phyloP scores from a whole-genome alignment of 805 yeast genomes.

The Myxozyma mucilagina region DNA sequence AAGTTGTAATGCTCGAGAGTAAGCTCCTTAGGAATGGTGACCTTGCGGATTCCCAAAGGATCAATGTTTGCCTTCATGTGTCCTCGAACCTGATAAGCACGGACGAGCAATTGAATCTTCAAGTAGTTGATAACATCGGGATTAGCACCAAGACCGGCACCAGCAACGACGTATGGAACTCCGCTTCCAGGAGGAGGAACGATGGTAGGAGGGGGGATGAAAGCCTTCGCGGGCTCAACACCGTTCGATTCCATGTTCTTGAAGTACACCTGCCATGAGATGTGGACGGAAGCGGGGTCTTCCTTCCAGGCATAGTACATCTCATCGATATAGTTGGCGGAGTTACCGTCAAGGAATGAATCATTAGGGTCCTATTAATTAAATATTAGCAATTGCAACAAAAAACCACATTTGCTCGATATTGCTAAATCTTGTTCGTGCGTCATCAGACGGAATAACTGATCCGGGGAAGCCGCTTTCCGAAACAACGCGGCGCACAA shows the following conservation, averaged over 20 bases:
- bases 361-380: slow-evolving; percentile 46
- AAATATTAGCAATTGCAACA: neutral
- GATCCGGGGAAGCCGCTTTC: neutral
- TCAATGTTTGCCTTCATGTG: slow-evolving; percentile 94
- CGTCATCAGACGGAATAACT: neutral
- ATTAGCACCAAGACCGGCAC: slow-evolving; percentile 45
- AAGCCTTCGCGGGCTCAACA: slow-evolving; percentile 74
- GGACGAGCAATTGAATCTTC: slow-evolving; percentile 92
- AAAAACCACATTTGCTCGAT: neutral
- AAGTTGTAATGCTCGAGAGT: slow-evolving; percentile 91
- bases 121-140: slow-evolving; percentile 81
- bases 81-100: slow-evolving; percentile 99
- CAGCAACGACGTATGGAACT: slow-evolving; percentile 60
- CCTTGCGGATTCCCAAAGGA: slow-evolving; percentile 90
- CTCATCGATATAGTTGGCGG: slow-evolving; percentile 93
- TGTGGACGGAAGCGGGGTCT: slow-evolving; percentile 90
- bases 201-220: slow-evolving; percentile 86
- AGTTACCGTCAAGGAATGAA: slow-evolving; percentile 76
- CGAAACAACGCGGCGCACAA: neutral
- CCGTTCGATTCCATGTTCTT: slow-evolving; percentile 76
- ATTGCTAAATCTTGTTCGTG: neutral
- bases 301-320: slow-evolving; percentile 94
- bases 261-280: slow-evolving; percentile 91
- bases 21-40: slow-evolving; percentile 81
- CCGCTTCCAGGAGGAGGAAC: slow-evolving; percentile 82